phyloP scores from a whole-genome alignment of 257 asterid genomes.

The Coffea eugenioides region DNA sequence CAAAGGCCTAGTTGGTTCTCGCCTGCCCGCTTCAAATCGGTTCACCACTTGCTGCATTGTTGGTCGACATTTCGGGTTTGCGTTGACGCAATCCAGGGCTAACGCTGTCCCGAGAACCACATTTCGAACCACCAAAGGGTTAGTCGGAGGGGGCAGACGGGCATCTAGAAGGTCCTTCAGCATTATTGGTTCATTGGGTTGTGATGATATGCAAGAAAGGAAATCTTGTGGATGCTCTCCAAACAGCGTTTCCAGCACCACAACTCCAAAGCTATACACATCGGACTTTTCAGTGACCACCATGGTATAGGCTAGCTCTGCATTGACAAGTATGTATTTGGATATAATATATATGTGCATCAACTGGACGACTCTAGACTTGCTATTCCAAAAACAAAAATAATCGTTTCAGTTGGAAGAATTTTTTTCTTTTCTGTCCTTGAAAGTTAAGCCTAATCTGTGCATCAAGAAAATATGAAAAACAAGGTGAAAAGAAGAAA shows the following conservation, averaged over 20 bases:
- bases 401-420: too few relatives aligned
- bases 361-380: too few relatives aligned
- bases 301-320: slow-evolving; percentile 7
- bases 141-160: not conserved
- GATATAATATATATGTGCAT: too few relatives aligned
- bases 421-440: too few relatives aligned
- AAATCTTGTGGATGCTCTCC: slow-evolving; percentile 12
- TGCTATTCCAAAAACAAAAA: too few relatives aligned
- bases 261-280: slow-evolving; percentile 8
- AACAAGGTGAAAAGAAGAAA: not conserved
- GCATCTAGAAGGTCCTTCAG: slow-evolving; percentile 2
- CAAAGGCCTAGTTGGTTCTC: not conserved
- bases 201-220: not conserved
- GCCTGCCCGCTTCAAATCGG: not conserved
- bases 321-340: not conserved
- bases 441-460: too few relatives aligned
- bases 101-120: not conserved
- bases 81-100: not conserved
- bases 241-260: slow-evolving; percentile 8
- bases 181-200: not conserved
- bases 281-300: slow-evolving; percentile 3
- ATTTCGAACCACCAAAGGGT: not conserved
- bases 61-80: slow-evolving; percentile 8
- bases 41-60: not conserved
- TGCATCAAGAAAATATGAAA: too few relatives aligned